Percentiles rank a stretch among this genome's conserved stretches.
Evolutionary conservation across 345 rosid genomes (phyloP).

Genomic region (Lepidium africanum): DNA sequence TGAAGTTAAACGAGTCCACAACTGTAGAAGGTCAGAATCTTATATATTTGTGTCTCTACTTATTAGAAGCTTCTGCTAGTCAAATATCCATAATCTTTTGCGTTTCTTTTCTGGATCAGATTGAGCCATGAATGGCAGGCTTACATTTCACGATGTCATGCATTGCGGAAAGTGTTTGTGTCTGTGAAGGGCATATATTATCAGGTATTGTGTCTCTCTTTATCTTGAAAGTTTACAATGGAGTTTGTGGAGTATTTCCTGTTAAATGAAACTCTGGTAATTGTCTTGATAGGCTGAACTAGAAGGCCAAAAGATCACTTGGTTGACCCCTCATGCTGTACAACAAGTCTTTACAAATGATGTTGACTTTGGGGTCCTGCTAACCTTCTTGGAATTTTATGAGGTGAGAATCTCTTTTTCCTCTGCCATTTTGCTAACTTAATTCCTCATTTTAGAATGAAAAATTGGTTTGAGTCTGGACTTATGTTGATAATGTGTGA

Average conservation of each 20-base stretch:
- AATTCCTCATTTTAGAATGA: neutral
- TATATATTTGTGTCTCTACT: neutral
- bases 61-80: neutral
- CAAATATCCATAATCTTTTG: neutral
- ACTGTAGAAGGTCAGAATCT: conserved; percentile 60
- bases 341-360: conserved; percentile 96
- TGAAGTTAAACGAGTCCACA: conserved; percentile 68
- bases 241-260: neutral
- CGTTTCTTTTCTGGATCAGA: conserved; percentile 34
- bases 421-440: neutral
- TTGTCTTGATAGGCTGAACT: conserved; percentile 63
- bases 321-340: conserved; percentile 87
- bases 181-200: conserved; percentile 96
- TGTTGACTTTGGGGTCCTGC: conserved; percentile 74
- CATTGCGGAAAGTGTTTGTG: conserved; percentile 73
- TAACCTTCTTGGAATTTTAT: conserved; percentile 88
- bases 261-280: conserved; percentile 4
- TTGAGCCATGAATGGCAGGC: conserved; percentile 99
- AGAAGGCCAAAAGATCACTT: conserved; percentile 91
- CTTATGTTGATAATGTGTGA: neutral
- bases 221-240: neutral
- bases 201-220: conserved; percentile 44
- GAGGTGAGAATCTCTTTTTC: conserved; percentile 41
- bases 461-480: neutral
- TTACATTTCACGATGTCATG: conserved; percentile 65